Percentiles rank a stretch among this genome's conserved stretches.
Conservation (phyloP, 257 asterid genomes). For the Cynanchum wilfordii region DNA sequence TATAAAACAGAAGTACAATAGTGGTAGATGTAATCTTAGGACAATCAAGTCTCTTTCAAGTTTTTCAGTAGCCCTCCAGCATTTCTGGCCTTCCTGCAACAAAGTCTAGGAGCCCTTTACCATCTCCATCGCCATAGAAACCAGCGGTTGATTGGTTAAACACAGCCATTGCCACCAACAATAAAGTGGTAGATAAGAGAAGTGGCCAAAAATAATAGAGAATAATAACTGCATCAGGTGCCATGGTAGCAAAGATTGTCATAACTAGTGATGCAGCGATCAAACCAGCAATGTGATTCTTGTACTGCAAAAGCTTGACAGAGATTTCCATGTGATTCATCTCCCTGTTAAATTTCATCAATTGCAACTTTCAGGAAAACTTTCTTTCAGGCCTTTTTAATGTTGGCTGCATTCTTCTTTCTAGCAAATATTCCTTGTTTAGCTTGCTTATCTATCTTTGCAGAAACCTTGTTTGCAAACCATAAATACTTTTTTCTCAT, state of each 20-base stretch:
- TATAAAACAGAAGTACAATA: neutral
- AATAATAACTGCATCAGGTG: conserved; percentile 28
- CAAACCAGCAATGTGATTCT: conserved; percentile 21
- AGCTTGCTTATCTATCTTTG: conserved; percentile 7
- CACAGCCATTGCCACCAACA: conserved; percentile 32
- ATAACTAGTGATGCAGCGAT: conserved; percentile 24
- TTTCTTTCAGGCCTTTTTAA: no score
- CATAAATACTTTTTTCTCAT: conserved; percentile 7
- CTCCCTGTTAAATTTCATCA: neutral
- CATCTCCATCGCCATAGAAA: conserved; percentile 19
- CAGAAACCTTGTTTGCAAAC: conserved; percentile 15
- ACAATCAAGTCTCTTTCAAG: neutral
- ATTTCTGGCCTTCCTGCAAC: conserved; percentile 30
- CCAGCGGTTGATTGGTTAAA: conserved; percentile 34
- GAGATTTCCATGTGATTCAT: conserved; percentile 32
- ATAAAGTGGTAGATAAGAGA: conserved; percentile 42
- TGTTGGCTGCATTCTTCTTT: conserved; percentile 5
- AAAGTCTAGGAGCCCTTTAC: conserved; percentile 37
- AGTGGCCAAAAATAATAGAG: conserved; percentile 56
- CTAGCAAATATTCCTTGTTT: conserved; percentile 29
- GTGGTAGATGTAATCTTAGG: neutral
- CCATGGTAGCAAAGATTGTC: conserved; percentile 17
- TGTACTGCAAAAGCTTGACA: conserved; percentile 33
- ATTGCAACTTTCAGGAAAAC: neutral
- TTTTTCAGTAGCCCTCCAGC: conserved; percentile 22